Evolutionary conservation across 2,329 filamentous ascomycete genomes (phyloP).

Genomic region (Catunica adiposa): DNA sequence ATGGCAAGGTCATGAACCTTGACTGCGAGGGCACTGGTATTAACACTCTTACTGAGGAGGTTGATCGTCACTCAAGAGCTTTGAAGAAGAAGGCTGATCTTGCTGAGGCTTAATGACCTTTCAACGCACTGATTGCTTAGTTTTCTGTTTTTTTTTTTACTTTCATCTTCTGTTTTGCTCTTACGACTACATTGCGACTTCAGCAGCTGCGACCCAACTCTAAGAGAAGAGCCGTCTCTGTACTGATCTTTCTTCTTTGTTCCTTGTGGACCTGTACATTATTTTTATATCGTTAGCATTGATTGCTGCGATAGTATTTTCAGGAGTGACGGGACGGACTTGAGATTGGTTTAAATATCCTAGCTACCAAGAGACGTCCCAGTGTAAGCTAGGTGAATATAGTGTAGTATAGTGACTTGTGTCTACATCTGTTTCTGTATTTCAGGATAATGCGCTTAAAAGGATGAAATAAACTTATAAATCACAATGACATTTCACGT

Average conservation of each 20-base stretch:
- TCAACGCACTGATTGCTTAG: too few species aligned
- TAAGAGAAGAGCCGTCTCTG: neutral
- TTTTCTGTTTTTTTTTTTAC: neutral
- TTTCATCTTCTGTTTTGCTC: neutral
- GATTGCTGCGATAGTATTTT: too few species aligned
- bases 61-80: constrained; percentile 72
- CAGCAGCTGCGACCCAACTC: neutral
- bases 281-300: neutral
- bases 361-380: neutral
- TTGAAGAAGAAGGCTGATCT: constrained; percentile 74
- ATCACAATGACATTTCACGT: neutral
- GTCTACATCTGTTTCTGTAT: too few species aligned
- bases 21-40: constrained; percentile 70
- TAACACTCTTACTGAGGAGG: constrained; percentile 71
- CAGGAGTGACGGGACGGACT: neutral
- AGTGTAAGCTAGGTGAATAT: neutral
- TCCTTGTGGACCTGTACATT: neutral
- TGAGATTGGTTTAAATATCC: neutral
- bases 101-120: constrained; percentile 24
- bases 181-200: neutral
- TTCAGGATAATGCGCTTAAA: too few species aligned
- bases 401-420: too few species aligned
- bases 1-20: constrained; percentile 77
- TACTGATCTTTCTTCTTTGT: neutral
- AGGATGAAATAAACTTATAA: too few species aligned